Base-by-base conservation (phyloP, 768 basidiomycete species). In the Sporobolomyces roseus region DNA sequence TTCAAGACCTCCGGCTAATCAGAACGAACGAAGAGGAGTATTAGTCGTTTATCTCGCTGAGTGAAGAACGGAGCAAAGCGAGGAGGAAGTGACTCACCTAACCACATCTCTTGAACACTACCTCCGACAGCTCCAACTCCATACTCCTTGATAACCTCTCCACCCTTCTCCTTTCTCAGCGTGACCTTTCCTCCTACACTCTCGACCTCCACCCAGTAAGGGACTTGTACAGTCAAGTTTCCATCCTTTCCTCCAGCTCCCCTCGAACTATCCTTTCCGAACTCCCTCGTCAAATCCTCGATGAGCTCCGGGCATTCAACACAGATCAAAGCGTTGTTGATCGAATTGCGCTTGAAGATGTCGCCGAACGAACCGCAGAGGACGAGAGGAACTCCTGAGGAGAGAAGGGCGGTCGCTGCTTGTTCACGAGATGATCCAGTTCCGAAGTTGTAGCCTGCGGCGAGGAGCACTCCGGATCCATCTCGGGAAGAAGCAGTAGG, bases 361-460 rank as follows among this genome's bases (percentile, higher is more conserved):
- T 99, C 96, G 14, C 96, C 94, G 74, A 99, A 99, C 35, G 93
- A 96, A 38, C 93, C 96, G n/a, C 92, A 92, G 65, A 99, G 84
- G 63, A 99, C 92, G 56, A 96, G 82, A 6, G 92, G 91, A 6
- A 99, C 81, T 21, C 96, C 94, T 0, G 94, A 90, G 10, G 93
- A 85, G 77, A 93, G 92, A 71, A 99, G 86, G 2, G 96, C 94
- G 1, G 96, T 99, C 21, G 96, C 96, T 3, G 96, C 96, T 78
- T 99, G 96, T 80, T 99, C 96, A 61, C 96, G 87, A 32, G 94
- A 97, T 0, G 93, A 97, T 12, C 96, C 96, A 1, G 96, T 99
- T 71, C 96, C 96, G 77, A 99, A 97, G 81, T 99, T 99, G 82
- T 91, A 97, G 17, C 96, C 96, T 7, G 92, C 85, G 14, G 93